Percentiles rank a stretch among this genome's conserved stretches.
These are phyloP conservation scores for Penicillium sp. DNA, from an alignment of 2,329 filamentous ascomycete genomes.

Conservation along the genomic window DNA sequence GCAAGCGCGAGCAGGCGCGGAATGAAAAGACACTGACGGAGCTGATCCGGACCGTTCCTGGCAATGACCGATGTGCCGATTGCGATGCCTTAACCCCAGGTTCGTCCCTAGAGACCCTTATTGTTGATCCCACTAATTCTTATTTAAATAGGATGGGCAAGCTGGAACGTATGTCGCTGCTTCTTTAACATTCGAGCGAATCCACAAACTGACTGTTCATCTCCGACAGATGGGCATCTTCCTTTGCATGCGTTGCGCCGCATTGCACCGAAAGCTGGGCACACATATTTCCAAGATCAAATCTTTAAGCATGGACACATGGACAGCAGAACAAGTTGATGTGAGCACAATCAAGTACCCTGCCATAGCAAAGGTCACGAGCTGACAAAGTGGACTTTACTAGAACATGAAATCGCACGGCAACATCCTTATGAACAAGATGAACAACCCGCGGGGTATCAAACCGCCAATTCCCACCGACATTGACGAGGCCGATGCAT, in stretches of 20 bases:
- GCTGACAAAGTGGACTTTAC: conserved; percentile 63
- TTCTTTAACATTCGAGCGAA: conserved; percentile 1
- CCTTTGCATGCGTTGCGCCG: conserved; percentile 94
- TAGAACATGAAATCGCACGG: conserved; percentile 94
- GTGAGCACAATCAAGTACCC: conserved; percentile 53
- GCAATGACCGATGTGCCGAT: conserved; percentile 92
- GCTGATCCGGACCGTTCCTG: conserved; percentile 75
- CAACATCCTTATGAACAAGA: conserved; percentile 79
- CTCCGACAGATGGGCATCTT: conserved; percentile 77
- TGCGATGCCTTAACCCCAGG: conserved; percentile 89
- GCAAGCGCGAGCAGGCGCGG: conserved; percentile 95
- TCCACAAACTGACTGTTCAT: conserved; percentile 16
- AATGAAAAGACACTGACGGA: conserved; percentile 92
- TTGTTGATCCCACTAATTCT: conserved; percentile 14
- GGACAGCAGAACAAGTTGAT: conserved; percentile 94
- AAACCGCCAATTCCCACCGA: conserved; percentile 84
- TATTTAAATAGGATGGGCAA: conserved; percentile 72
- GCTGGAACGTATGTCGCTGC: conserved; percentile 75
- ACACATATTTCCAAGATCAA: conserved; percentile 99
- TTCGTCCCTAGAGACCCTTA: conserved; percentile 45
- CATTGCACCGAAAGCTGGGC: conserved; percentile 91
- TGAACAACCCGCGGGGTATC: conserved; percentile 82
- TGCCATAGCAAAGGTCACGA: conserved; percentile 52
- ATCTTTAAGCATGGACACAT: conserved; percentile 97
- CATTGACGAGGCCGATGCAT: conserved; percentile 85